phyloP scores from a whole-genome alignment of 2,329 filamentous ascomycete genomes.

The Fusarium foetens region DNA sequence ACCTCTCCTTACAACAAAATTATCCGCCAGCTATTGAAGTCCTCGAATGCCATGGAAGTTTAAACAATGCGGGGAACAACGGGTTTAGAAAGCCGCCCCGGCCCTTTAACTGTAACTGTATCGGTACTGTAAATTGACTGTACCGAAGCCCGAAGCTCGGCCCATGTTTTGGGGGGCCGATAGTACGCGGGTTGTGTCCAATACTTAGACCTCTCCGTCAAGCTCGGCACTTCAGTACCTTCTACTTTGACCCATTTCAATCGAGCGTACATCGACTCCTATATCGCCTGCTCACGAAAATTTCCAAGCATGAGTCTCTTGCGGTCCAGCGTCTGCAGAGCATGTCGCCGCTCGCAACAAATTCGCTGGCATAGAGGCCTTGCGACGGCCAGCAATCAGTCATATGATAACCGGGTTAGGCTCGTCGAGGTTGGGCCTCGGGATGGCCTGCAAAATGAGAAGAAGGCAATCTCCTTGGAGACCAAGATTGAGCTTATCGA shows the following conservation, averaged over 20 bases:
- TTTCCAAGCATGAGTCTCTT: conserved; percentile 48
- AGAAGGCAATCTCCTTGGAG: conserved; percentile 72
- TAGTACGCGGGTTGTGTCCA: conserved; percentile 43
- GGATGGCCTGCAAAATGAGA: conserved; percentile 90
- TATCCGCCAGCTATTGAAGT: neutral
- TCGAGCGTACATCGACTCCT: conserved; percentile 2
- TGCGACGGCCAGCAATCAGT: conserved; percentile 52
- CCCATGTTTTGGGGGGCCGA: conserved; percentile 43
- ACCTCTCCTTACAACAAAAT: conserved; percentile 7
- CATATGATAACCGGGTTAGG: conserved; percentile 60
- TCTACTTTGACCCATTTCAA: conserved; percentile 16
- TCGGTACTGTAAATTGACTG: conserved; percentile 7
- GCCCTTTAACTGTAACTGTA: neutral
- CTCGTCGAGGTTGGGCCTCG: conserved; percentile 87
- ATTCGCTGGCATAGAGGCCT: conserved; percentile 49
- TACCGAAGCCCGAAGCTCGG: conserved; percentile 35
- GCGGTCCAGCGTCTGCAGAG: conserved; percentile 53
- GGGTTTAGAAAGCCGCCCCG: conserved; percentile 2
- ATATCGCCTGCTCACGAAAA: neutral
- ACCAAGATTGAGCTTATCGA: conserved; percentile 83
- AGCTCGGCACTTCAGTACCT: conserved; percentile 18
- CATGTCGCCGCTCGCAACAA: conserved; percentile 50
- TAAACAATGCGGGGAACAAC: conserved; percentile 24
- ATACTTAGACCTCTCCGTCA: conserved; percentile 21
- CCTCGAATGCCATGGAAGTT: neutral